A percentile compares a stretch with the other conserved stretches of the same genome.
Evolutionary conservation across 2,329 filamentous ascomycete species (phyloP).

Genomic region (Amesomyces nigricolor): DNA sequence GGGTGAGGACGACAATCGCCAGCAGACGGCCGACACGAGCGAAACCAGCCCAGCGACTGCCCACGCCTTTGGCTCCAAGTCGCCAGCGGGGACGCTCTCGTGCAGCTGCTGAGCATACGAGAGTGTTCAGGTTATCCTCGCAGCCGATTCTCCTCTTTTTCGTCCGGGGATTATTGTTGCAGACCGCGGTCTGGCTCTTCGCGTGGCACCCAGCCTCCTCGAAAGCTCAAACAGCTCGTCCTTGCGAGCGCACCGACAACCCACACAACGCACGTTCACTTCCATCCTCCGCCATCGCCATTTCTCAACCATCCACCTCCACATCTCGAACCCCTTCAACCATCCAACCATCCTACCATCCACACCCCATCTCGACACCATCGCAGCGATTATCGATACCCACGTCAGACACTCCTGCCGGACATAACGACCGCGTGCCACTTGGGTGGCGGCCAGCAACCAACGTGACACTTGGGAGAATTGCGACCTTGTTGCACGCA

Average conservation of each 20-base stretch:
- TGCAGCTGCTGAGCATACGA: neutral
- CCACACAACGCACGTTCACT: neutral
- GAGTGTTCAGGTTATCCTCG: neutral
- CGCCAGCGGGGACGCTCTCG: conserved; percentile 9
- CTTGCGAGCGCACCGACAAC: too few species aligned
- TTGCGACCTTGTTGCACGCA: conserved; percentile 5
- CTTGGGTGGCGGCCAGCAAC: conserved; percentile 18
- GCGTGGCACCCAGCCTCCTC: neutral
- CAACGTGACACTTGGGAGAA: conserved; percentile 2
- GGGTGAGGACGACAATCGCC: conserved; percentile 24
- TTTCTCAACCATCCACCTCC: neutral
- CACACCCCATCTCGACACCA: neutral
- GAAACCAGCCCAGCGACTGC: neutral
- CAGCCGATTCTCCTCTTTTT: neutral
- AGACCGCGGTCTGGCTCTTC: too few species aligned
- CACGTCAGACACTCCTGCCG: conserved; percentile 16
- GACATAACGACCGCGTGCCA: conserved; percentile 21
- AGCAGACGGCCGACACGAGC: conserved; percentile 5
- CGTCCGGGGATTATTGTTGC: neutral
- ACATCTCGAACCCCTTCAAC: neutral
- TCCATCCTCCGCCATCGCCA: neutral
- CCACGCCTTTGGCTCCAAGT: neutral
- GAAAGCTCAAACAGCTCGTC: too few species aligned
- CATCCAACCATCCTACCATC: too few species aligned
- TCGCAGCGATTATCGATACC: conserved; percentile 8